Conservation (phyloP, 441 rosid species). For the Adansonia rubrostipa region DNA sequence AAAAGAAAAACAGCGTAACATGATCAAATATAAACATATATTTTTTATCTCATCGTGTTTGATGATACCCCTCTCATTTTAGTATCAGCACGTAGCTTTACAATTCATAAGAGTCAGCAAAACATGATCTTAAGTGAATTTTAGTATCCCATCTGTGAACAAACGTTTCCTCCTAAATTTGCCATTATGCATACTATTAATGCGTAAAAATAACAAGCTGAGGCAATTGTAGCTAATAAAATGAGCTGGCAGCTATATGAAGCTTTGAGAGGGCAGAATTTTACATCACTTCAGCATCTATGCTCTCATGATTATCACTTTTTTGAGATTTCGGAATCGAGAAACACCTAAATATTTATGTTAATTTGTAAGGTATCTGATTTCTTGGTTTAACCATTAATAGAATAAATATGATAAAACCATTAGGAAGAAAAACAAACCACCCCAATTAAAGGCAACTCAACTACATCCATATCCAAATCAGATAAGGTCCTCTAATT, state of each 20-base stretch:
- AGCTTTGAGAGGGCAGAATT: conserved; percentile 12
- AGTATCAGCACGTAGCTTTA: conserved; percentile 20
- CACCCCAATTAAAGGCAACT: conserved; percentile 15
- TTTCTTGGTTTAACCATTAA: conserved; percentile 19
- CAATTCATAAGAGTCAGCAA: conserved; percentile 16
- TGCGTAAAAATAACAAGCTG: conserved; percentile 20
- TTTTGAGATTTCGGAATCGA: conserved; percentile 11
- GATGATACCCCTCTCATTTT: conserved; percentile 6
- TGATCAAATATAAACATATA: conserved; percentile 11
- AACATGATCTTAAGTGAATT: conserved; percentile 8
- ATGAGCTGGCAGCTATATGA: background rate
- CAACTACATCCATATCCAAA: conserved; percentile 1
- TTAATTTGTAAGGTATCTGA: background rate
- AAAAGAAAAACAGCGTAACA: background rate
- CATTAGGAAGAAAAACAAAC: background rate
- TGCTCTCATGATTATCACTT: conserved; percentile 7
- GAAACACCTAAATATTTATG: conserved; percentile 5
- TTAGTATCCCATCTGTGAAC: background rate
- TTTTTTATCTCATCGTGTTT: conserved; percentile 1
- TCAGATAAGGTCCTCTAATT: background rate
- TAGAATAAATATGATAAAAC: conserved; percentile 2
- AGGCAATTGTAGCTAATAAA: background rate
- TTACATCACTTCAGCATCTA: background rate
- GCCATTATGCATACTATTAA: background rate
- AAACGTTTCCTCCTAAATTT: background rate